These are phyloP conservation scores for Bauhinia variegata DNA, from an alignment of 306 rosid species.

Conservation along the genomic window DNA sequence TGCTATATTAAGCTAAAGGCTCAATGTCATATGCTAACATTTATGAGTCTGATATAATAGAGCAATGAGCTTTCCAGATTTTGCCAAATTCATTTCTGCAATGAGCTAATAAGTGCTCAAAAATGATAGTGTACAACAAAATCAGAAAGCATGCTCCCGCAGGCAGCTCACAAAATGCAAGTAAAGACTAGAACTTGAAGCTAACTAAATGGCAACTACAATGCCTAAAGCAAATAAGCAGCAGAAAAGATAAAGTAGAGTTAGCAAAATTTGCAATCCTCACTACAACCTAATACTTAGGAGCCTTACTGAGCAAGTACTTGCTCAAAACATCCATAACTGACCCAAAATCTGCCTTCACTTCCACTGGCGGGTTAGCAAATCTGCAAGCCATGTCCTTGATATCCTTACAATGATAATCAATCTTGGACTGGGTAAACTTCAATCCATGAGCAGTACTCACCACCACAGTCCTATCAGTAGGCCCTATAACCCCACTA, in stretches of 20 bases:
- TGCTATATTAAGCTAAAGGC: no score
- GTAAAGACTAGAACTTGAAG: conserved; percentile 29
- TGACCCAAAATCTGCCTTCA: conserved; percentile 79
- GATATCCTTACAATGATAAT: conserved; percentile 75
- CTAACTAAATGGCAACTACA: conserved; percentile 30
- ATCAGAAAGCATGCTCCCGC: conserved; percentile 31
- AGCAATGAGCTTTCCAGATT: conserved; percentile 20
- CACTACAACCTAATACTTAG: conserved; percentile 42
- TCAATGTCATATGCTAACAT: no score
- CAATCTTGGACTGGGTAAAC: conserved; percentile 79
- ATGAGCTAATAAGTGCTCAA: conserved; percentile 33
- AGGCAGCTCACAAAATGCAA: conserved; percentile 37
- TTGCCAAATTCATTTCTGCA: conserved; percentile 26
- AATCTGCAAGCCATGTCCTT: conserved; percentile 75
- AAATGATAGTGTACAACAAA: conserved; percentile 43
- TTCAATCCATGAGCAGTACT: conserved; percentile 93
- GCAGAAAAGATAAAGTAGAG: conserved; percentile 9
- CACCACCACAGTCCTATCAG: conserved; percentile 80
- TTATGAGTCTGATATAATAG: no score
- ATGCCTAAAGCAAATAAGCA: conserved; percentile 25
- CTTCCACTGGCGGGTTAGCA: conserved; percentile 78
- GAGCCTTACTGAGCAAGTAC: conserved; percentile 76
- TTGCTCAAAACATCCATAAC: conserved; percentile 90
- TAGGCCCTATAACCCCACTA: conserved; percentile 64
- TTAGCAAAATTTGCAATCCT: conserved; percentile 34